Evolutionary conservation across 768 basidiomycete species (phyloP).

Genomic region (Trametes sanguinea): DNA sequence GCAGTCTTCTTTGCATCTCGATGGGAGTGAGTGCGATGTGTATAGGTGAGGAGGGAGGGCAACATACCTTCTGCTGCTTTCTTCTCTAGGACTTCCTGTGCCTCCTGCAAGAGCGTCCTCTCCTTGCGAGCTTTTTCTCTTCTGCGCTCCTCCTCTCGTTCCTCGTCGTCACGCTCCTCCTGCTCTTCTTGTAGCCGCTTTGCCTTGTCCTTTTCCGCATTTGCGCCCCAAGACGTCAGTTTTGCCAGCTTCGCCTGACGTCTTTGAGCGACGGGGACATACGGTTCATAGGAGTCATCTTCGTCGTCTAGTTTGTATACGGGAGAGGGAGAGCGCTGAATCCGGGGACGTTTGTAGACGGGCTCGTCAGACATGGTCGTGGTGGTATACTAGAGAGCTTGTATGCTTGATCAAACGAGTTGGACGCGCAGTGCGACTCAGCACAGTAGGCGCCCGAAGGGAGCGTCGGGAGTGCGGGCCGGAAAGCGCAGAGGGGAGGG

Average conservation of each 20-base stretch:
- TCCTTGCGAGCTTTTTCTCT: slow-evolving; percentile 81
- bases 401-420: background rate
- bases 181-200: slow-evolving; percentile 55
- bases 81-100: slow-evolving; percentile 89
- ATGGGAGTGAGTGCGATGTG: slow-evolving; percentile 20
- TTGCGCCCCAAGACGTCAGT: slow-evolving; percentile 62
- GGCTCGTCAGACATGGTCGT: slow-evolving; percentile 34
- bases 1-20: slow-evolving; percentile 86
- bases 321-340: slow-evolving; percentile 59
- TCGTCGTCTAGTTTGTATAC: slow-evolving; percentile 64
- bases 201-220: slow-evolving; percentile 53
- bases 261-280: slow-evolving; percentile 85
- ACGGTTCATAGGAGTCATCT: slow-evolving; percentile 72
- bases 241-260: slow-evolving; percentile 80
- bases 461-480: background rate
- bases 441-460: background rate
- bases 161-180: slow-evolving; percentile 65
- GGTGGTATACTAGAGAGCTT: background rate
- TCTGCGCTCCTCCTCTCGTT: slow-evolving; percentile 74
- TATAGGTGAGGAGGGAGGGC: background rate
- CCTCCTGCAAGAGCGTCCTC: slow-evolving; percentile 86
- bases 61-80: slow-evolving; percentile 77
- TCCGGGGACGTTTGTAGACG: slow-evolving; percentile 50
- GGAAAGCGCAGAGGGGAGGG: background rate
- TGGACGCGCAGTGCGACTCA: background rate